These are phyloP conservation scores for Sporothrix brasiliensis DNA, from an alignment of 2,329 filamentous ascomycete species.

Conservation along the genomic window DNA sequence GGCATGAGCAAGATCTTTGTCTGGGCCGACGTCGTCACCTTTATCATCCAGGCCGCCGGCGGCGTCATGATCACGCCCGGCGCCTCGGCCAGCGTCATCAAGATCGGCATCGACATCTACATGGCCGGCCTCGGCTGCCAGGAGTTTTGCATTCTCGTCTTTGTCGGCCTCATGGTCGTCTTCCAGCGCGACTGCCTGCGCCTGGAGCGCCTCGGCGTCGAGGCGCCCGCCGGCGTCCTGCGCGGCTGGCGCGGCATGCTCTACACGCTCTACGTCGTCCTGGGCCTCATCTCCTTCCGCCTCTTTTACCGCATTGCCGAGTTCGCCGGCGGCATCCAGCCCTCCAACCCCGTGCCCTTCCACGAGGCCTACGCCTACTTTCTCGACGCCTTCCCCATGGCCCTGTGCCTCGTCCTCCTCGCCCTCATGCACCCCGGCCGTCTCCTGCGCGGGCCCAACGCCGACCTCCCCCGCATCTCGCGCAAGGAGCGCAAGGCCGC, in stretches of 20 bases:
- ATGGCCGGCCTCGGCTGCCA: slow-evolving; percentile 46
- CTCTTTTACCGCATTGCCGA: slow-evolving; percentile 65
- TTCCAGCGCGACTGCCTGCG: slow-evolving; percentile 43
- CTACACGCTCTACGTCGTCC: slow-evolving; percentile 43
- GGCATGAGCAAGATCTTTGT: slow-evolving; percentile 52
- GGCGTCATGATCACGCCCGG: slow-evolving; percentile 44
- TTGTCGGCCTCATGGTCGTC: slow-evolving; percentile 43
- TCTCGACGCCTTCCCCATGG: slow-evolving; percentile 60
- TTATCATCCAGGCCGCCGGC: slow-evolving; percentile 50
- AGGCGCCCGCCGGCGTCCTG: slow-evolving; percentile 27
- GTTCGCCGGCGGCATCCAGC: slow-evolving; percentile 52
- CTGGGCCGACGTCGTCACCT: slow-evolving; percentile 52
- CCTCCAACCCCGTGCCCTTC: slow-evolving; percentile 50
- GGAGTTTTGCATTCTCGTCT: slow-evolving; percentile 46
- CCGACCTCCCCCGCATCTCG: slow-evolving; percentile 49
- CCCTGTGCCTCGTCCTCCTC: slow-evolving; percentile 49
- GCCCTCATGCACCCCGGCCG: slow-evolving; percentile 53
- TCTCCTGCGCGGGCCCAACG: slow-evolving; percentile 50
- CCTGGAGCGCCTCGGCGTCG: slow-evolving; percentile 7
- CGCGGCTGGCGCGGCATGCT: slow-evolving; percentile 43
- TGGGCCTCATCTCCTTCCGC: slow-evolving; percentile 49
- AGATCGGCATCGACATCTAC: slow-evolving; percentile 47
- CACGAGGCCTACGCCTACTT: slow-evolving; percentile 57
- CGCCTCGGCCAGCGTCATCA: slow-evolving; percentile 37
- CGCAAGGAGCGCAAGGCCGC: slow-evolving; percentile 50